Evolutionary conservation across 352 stramenopile genomes (phyloP).

Genomic region (Pythium rishiriense): DNA sequence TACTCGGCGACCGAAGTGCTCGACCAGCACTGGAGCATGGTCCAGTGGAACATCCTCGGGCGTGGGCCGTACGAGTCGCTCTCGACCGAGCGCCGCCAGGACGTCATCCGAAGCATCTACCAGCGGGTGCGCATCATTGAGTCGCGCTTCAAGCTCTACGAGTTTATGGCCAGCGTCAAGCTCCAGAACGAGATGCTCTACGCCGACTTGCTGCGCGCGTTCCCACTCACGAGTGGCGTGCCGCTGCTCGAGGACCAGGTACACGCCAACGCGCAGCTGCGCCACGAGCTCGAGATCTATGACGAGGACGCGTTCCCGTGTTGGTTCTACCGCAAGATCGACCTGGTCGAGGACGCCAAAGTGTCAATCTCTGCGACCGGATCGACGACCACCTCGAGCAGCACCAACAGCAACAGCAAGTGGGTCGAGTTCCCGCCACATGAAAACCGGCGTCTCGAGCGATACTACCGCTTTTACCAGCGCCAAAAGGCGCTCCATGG

Average conservation of each 20-base stretch:
- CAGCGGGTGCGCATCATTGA: constrained; percentile 72
- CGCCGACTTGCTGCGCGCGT: constrained; percentile 54
- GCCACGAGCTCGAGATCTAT: constrained; percentile 46
- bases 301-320: constrained; percentile 67
- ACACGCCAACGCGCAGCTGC: constrained; percentile 39
- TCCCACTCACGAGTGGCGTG: constrained; percentile 47
- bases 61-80: constrained; percentile 78
- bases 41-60: constrained; percentile 86
- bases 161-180: constrained; percentile 84
- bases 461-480: constrained; percentile 68
- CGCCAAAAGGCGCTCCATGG: constrained; percentile 42
- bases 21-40: constrained; percentile 84
- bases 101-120: constrained; percentile 73
- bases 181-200: constrained; percentile 87
- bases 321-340: constrained; percentile 83
- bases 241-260: constrained; percentile 47
- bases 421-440: constrained; percentile 83
- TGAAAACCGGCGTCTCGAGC: constrained; percentile 70
- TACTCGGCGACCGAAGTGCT: constrained; percentile 84
- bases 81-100: constrained; percentile 46
- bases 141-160: constrained; percentile 77
- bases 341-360: constrained; percentile 3
- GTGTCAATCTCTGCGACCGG: neutral
- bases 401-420: constrained; percentile 26
- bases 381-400: constrained; percentile 5